Evolutionary conservation across 176 grass and related monocot species (phyloP).

Genomic region (Oryza brachyantha): DNA sequence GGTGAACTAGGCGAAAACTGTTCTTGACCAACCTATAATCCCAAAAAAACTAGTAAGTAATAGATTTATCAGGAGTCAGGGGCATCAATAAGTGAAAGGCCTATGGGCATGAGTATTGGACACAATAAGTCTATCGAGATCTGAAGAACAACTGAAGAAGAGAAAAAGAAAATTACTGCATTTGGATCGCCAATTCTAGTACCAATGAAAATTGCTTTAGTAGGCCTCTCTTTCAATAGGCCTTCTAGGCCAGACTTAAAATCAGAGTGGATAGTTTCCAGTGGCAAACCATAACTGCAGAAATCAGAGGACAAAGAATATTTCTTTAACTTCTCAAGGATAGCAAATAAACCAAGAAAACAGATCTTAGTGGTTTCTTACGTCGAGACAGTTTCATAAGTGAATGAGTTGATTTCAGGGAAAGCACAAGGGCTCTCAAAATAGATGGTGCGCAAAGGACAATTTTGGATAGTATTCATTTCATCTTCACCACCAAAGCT

Average conservation of each 20-base stretch:
- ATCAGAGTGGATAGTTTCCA: slow-evolving; percentile 89
- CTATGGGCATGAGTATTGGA: slow-evolving; percentile 20
- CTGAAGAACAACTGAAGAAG: slow-evolving; percentile 26
- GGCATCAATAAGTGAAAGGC: not conserved
- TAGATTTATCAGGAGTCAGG: not conserved
- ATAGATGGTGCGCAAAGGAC: slow-evolving; percentile 93
- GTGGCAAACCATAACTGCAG: slow-evolving; percentile 76
- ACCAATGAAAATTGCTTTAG: slow-evolving; percentile 98
- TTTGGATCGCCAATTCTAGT: slow-evolving; percentile 99
- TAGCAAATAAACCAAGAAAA: slow-evolving; percentile 29
- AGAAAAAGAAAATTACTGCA: slow-evolving; percentile 56
- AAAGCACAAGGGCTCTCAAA: slow-evolving; percentile 91
- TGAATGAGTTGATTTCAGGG: slow-evolving; percentile 95
- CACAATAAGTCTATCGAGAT: not conserved
- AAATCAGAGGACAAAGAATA: slow-evolving; percentile 23
- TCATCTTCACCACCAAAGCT: slow-evolving; percentile 39
- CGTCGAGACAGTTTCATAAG: slow-evolving; percentile 76
- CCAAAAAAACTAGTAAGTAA: slow-evolving; percentile 27
- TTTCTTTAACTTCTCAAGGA: slow-evolving; percentile 15
- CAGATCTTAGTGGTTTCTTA: slow-evolving; percentile 44
- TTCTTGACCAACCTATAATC: slow-evolving; percentile 94
- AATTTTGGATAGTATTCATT: slow-evolving; percentile 54
- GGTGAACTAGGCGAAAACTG: slow-evolving; percentile 96
- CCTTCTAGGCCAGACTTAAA: slow-evolving; percentile 94
- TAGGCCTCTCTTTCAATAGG: slow-evolving; percentile 72